Percentiles rank a stretch among this genome's conserved stretches.
Conservation (phyloP, 805 yeast genomes). For the Danielia reshetovae region DNA sequence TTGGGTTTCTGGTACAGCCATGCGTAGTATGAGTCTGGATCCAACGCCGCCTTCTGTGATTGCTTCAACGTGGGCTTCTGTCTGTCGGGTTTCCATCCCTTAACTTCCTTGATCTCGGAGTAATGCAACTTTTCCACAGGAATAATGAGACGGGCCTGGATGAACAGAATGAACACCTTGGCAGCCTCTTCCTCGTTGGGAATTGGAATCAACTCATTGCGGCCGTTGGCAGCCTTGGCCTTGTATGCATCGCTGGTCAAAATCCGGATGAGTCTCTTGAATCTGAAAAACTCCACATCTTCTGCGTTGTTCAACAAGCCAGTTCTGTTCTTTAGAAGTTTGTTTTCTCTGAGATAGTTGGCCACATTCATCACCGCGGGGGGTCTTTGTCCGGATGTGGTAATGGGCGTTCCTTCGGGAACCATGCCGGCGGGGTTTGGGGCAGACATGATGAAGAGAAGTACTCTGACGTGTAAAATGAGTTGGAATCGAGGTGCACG, state of each 20-base stretch:
- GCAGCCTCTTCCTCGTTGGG: constrained; percentile 52
- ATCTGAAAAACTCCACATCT: constrained; percentile 81
- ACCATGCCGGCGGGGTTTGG: constrained; percentile 7
- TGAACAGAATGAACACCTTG: constrained; percentile 59
- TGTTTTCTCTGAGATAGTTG: constrained; percentile 60
- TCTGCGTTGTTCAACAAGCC: constrained; percentile 68
- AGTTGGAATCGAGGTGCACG: background rate
- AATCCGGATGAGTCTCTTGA: constrained; percentile 79
- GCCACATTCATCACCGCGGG: constrained; percentile 71
- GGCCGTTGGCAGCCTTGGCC: constrained; percentile 45
- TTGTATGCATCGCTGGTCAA: constrained; percentile 69
- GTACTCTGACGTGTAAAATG: constrained; percentile 1
- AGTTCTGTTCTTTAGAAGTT: constrained; percentile 70
- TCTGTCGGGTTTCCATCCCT: constrained; percentile 60
- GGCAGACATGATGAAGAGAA: constrained; percentile 7
- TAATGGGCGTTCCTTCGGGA: constrained; percentile 12
- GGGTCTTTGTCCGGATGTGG: constrained; percentile 16
- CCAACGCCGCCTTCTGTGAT: constrained; percentile 53
- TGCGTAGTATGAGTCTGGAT: constrained; percentile 67
- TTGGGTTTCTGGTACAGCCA: constrained; percentile 81
- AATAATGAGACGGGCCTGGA: constrained; percentile 67
- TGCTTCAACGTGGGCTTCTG: constrained; percentile 58
- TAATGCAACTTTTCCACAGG: constrained; percentile 76
- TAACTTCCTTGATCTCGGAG: constrained; percentile 53
- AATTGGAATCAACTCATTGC: constrained; percentile 40